Base-by-base conservation (phyloP, 2,329 filamentous ascomycete genomes). In the Passalora sequoiae region DNA sequence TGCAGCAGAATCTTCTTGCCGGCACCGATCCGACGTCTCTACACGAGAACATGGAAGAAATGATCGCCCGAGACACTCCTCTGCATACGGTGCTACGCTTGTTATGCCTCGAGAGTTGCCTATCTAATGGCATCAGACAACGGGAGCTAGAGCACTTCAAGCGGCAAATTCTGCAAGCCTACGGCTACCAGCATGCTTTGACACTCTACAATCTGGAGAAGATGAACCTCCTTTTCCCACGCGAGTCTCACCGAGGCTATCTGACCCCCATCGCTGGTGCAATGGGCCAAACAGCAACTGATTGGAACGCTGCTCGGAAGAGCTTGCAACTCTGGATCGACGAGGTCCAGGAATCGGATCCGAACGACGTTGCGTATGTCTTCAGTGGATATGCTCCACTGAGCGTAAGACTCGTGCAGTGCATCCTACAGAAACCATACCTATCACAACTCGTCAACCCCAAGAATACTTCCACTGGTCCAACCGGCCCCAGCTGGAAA, bases 301-400 rank as follows among this genome's bases (percentile, higher is more conserved):
- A 97, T 63, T 98, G 96, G 68, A 83, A 81, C 4, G 86, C 87
- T 54, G 71, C 97, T 4, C 84, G 94, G 42, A 94, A 92, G 64
- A 82, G 83, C 48, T 77, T 98, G 10, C 81, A 84, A 21, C 77
- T 98, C 12, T 94, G 96, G 61, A 84, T 96, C 43, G 92, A 98
- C 62, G 92, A 97, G 63, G 91, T 98, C 28, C 89, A 94, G 61
- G 92, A 98, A 66, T 83, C 92, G 46, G 85, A 94, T 35, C 92
- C 92, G 2, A 86, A 92, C 58, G 92, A 98, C 58, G 83, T 97
- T 49, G 85, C 89, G n/a, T 98, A 98, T 60, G 89, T 96, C 8
- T 98, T 97, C 68, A 94, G 87, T 52, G 94, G 92, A 40, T 98
- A 97, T 62, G 92, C 94, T 4, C 94, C 92, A 0, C 76, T 98